These are phyloP conservation scores for Mollisia scopiformis DNA, from an alignment of 2,329 filamentous ascomycete genomes.

Conservation along the genomic window DNA sequence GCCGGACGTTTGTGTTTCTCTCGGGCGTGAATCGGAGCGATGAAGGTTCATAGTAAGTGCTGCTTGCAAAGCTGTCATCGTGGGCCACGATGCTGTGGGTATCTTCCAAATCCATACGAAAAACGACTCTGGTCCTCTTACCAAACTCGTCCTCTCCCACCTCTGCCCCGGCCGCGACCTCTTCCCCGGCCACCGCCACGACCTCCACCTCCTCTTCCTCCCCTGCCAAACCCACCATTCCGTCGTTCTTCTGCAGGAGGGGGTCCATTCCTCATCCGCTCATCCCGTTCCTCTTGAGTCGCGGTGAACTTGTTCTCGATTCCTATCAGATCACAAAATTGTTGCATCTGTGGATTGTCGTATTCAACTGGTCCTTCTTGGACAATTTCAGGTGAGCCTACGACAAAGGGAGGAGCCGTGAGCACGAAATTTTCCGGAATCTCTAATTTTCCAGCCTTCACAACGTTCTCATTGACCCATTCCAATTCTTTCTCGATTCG, in stretches of 20 bases:
- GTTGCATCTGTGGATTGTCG: slow-evolving; percentile 82
- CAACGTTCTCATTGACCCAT: slow-evolving; percentile 84
- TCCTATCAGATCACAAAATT: slow-evolving; percentile 77
- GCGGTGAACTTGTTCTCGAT: slow-evolving; percentile 78
- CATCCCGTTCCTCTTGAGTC: slow-evolving; percentile 68
- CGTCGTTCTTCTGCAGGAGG: slow-evolving; percentile 42
- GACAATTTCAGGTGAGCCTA: slow-evolving; percentile 57
- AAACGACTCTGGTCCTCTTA: slow-evolving; percentile 15
- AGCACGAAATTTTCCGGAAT: slow-evolving; percentile 78
- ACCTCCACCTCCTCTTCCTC: slow-evolving; percentile 36
- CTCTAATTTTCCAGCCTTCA: slow-evolving; percentile 59
- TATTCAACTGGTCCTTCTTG: slow-evolving; percentile 75
- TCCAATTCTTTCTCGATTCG: slow-evolving; percentile 69
- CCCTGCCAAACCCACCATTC: slow-evolving; percentile 29
- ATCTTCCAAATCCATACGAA: slow-evolving; percentile 18
- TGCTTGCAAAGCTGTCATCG: neutral
- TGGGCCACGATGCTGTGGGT: slow-evolving; percentile 13
- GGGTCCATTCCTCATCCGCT: slow-evolving; percentile 61
- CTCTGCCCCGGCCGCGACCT: slow-evolving; percentile 37
- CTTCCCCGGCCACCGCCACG: slow-evolving; percentile 39
- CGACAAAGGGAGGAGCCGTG: slow-evolving; percentile 74
- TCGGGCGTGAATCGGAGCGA: neutral
- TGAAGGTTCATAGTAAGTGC: neutral
- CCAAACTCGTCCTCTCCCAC: slow-evolving; percentile 37
- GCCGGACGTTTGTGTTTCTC: neutral